phyloP scores from a whole-genome alignment of 225 moss, liverwort and hornwort species.

The Marchantia paleacea region DNA sequence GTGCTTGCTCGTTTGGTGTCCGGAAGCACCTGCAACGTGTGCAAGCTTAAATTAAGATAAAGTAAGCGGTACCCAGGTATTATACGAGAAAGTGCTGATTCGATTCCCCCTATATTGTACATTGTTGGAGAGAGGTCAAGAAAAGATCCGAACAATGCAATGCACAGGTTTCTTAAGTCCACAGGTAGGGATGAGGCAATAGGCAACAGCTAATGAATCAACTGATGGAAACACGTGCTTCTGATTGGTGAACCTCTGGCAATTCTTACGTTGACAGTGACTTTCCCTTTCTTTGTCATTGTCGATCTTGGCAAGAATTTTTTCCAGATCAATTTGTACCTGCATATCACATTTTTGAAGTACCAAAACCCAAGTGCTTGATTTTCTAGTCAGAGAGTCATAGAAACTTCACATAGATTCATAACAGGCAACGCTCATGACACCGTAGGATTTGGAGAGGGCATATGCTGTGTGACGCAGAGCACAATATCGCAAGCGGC shows the following conservation, averaged over 20 bases:
- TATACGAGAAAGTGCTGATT: not conserved
- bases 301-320: conserved; percentile 54
- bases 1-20: conserved; percentile 29
- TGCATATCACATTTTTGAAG: conserved; percentile 29
- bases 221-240: not conserved
- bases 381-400: too few relatives aligned
- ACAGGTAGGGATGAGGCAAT: not conserved
- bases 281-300: conserved; percentile 62
- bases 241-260: not conserved
- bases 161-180: not conserved
- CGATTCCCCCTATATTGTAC: not conserved
- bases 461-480: not conserved
- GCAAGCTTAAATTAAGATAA: too few relatives aligned
- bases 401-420: not conserved
- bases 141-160: not conserved
- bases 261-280: conserved; percentile 34
- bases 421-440: not conserved
- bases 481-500: not conserved
- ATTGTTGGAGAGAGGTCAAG: not conserved
- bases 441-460: not conserved
- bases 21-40: conserved; percentile 26
- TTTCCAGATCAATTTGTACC: conserved; percentile 50
- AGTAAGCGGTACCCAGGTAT: too few relatives aligned
- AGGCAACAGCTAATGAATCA: not conserved
- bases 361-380: not conserved